Conservation (phyloP, 2,329 filamentous ascomycete genomes). For the Hymenoscyphus scutula region DNA sequence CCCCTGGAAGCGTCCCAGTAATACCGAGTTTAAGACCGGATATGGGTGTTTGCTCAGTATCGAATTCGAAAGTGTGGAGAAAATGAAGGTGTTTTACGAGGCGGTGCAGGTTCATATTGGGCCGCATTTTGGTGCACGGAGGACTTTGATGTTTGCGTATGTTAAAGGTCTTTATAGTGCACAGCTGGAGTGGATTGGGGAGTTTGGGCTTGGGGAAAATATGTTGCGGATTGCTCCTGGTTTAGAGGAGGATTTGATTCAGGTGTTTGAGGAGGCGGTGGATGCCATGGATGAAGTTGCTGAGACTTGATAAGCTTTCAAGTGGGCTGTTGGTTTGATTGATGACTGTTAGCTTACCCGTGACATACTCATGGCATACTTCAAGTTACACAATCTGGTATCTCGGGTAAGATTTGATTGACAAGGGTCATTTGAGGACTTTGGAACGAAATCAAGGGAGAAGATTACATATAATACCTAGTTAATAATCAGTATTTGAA, state of each 20-base stretch:
- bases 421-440: no score
- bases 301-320: background rate
- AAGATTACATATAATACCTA: no score
- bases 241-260: conserved; percentile 19
- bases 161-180: conserved; percentile 24
- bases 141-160: conserved; percentile 45
- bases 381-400: no score
- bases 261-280: background rate
- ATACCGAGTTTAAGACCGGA: conserved; percentile 49
- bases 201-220: conserved; percentile 20
- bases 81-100: conserved; percentile 49
- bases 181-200: conserved; percentile 19
- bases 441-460: no score
- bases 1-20: conserved; percentile 29
- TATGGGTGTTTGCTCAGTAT: conserved; percentile 55
- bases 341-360: no score
- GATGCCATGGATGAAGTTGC: background rate
- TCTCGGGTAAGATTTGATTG: no score
- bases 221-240: conserved; percentile 27
- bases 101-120: conserved; percentile 48
- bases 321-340: no score
- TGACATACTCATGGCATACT: no score
- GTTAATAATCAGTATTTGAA: no score
- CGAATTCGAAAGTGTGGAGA: conserved; percentile 45
- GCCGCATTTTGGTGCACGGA: conserved; percentile 53